These are phyloP conservation scores for Syncephalastrum monosporum DNA, from an alignment of 371 early-diverging fungal species.

Conservation along the genomic window DNA sequence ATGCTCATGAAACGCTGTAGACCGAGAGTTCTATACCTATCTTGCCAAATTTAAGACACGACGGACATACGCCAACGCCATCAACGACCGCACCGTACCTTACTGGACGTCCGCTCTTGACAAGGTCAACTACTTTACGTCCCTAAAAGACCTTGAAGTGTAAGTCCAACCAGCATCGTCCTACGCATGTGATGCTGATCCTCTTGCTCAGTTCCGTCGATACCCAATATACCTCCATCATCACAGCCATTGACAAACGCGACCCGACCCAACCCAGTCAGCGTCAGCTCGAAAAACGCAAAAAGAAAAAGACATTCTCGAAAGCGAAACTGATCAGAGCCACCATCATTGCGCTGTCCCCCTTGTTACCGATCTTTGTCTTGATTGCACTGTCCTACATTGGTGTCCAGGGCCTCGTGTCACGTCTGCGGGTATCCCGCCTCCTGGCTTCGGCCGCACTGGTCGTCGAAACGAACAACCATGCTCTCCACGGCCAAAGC, in stretches of 20 bases:
- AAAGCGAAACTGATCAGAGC: neutral
- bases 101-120: slow-evolving; percentile 68
- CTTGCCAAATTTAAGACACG: slow-evolving; percentile 50
- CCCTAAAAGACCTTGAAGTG: slow-evolving; percentile 42
- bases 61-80: slow-evolving; percentile 64
- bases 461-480: neutral
- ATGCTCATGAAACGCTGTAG: slow-evolving; percentile 3
- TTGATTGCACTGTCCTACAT: slow-evolving; percentile 16
- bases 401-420: slow-evolving; percentile 28
- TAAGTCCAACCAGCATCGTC: slow-evolving; percentile 19
- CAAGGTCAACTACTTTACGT: slow-evolving; percentile 47
- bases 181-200: slow-evolving; percentile 1
- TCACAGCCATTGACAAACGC: slow-evolving; percentile 11
- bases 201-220: slow-evolving; percentile 11
- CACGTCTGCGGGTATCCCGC: slow-evolving; percentile 25
- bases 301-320: neutral
- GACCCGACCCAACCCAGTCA: too few relatives aligned
- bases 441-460: slow-evolving; percentile 7
- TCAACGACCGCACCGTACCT: slow-evolving; percentile 70
- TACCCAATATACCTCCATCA: slow-evolving; percentile 10
- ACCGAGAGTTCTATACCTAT: slow-evolving; percentile 49
- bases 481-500: neutral
- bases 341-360: slow-evolving; percentile 4
- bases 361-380: slow-evolving; percentile 16
- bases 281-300: neutral